Base-by-base conservation (phyloP, 2,329 filamentous ascomycete species). In the Acrocalymma vagum region DNA sequence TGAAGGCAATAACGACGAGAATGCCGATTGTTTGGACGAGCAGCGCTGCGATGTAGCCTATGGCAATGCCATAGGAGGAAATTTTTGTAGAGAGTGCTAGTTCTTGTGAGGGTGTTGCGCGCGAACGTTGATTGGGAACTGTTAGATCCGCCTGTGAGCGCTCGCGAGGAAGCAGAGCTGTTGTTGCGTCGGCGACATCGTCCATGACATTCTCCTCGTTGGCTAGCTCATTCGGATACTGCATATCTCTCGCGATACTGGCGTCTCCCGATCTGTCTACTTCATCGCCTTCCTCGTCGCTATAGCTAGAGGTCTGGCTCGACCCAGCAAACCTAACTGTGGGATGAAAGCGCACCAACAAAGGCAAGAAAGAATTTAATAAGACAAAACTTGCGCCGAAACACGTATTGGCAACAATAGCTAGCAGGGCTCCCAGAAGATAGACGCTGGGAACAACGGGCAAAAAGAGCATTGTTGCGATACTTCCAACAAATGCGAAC, bases 311-410 rank as follows among this genome's bases (percentile, higher is more conserved):
- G 15, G 21, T 34, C 9, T 45, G 53, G 44, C 44, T 59, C 3
- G 53, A 61, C 11, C 53, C 57, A n/a, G 54, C 51, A 28, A 67
- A 68, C 40, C 72, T 67, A 23, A 81, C 67, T 6, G 71, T 71
- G 9, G 90, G 90, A 67, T 97, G 91, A 63, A 95, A 85, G 30
- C 93, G 83, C 42, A 97, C 94, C 8, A 99, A 79, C 7, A 99
- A 77, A 0, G 94, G 94, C 28, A 99, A 76, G 61, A 96, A 99
- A 1, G 92, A 96, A 72, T 99, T 99, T 29, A 99, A 76, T 9
- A 99, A 79, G 3, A 99, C 94, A 67, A 96, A 97, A 0, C 91
- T 96, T 11, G 92, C 91, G 15, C 94, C 94, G 63, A 96, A 95
- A 29, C 90, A 93, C 1, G 90, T 95, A 67, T 97, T 97, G 23